Conservation (phyloP, 2,329 filamentous ascomycete genomes). For the Trichoderma sp. region DNA sequence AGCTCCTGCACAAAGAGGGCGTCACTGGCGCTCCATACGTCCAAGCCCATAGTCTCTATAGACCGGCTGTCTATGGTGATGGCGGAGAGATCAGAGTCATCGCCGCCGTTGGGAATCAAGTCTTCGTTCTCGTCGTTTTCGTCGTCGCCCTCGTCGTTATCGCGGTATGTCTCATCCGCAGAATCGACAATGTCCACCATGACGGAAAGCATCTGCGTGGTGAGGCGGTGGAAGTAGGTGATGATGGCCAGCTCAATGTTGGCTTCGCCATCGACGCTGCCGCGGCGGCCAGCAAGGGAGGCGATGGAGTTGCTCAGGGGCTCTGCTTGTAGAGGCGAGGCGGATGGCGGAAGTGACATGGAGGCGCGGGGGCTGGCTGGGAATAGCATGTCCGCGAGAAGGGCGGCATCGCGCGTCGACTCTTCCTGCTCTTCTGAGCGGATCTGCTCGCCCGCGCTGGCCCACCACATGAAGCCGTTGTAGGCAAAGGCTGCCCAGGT, state of each 20-base stretch:
- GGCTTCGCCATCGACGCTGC: slow-evolving; percentile 42
- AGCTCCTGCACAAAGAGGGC: slow-evolving; percentile 65
- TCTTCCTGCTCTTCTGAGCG: slow-evolving; percentile 60
- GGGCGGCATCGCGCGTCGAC: slow-evolving; percentile 50
- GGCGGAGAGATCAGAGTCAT: slow-evolving; percentile 37
- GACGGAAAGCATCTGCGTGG: slow-evolving; percentile 60
- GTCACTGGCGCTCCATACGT: slow-evolving; percentile 72
- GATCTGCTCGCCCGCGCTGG: slow-evolving; percentile 72
- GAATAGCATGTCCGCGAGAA: slow-evolving; percentile 52
- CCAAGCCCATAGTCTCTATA: slow-evolving; percentile 69
- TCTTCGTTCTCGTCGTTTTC: slow-evolving; percentile 30
- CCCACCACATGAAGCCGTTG: slow-evolving; percentile 87
- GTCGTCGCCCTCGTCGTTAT: slow-evolving; percentile 34
- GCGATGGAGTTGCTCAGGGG: slow-evolving; percentile 43
- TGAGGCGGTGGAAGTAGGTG: slow-evolving; percentile 77
- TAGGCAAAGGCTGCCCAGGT: slow-evolving; percentile 76
- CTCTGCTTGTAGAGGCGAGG: slow-evolving; percentile 32
- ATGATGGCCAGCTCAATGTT: slow-evolving; percentile 67
- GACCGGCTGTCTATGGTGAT: slow-evolving; percentile 62
- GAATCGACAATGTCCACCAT: slow-evolving; percentile 59
- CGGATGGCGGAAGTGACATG: slow-evolving; percentile 32
- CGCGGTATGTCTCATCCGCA: slow-evolving; percentile 42
- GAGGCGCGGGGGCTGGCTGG: slow-evolving; percentile 26
- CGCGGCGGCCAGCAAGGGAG: slow-evolving; percentile 41
- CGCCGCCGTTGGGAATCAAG: slow-evolving; percentile 26